Base-by-base conservation (phyloP, 176 grass and related monocot genomes). In the Oryza meyeriana region DNA sequence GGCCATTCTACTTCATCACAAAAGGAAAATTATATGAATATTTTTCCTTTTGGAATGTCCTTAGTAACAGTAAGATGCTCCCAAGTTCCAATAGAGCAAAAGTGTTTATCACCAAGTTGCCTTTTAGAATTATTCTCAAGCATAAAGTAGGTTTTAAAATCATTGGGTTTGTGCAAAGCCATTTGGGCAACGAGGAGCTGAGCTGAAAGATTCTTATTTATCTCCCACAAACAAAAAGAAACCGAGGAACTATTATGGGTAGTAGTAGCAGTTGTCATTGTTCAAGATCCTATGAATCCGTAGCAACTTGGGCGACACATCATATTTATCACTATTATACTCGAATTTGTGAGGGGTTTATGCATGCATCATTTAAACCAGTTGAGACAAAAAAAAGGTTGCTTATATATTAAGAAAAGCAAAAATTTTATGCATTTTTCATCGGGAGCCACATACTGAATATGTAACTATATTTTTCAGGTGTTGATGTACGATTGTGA, bases 151-250 rank as follows among this genome's bases (percentile, higher is more conserved):
- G 76, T 31, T 24, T 41, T 5, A 42, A 69, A 71, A 17, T 71
- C 38, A 71, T 47, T 30, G 40, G 17, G 8, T 41, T 44, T 72
- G 26, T 20, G 42, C 16, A 17, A 29, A 28, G 13, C 70, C 41
- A 36, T 16, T 8, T 9, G 9, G 25, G 11, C 71, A 68, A 52
- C 24, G 14, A 12, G 10, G 57, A 35, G 12, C n/a, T 47, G 30
- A 62, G 36, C 48, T n/a, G 39, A 57, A 72, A 31, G 76, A 73
- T 85, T 24, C 83, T 72, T 45, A 79, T 71, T 25, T 27, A 34
- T 71, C 64, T 34, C 64, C 4, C 44, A 42, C 36, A 38, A 79
- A 27, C 83, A 63, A 71, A 14, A 27, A 47, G 16, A 22, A 62
- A 38, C 31, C 2, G 24, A 25, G 40, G 59, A 71, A 62, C 71